phyloP scores from a whole-genome alignment of 2,329 filamentous ascomycete genomes.

The Ampelomyces quisqualis region DNA sequence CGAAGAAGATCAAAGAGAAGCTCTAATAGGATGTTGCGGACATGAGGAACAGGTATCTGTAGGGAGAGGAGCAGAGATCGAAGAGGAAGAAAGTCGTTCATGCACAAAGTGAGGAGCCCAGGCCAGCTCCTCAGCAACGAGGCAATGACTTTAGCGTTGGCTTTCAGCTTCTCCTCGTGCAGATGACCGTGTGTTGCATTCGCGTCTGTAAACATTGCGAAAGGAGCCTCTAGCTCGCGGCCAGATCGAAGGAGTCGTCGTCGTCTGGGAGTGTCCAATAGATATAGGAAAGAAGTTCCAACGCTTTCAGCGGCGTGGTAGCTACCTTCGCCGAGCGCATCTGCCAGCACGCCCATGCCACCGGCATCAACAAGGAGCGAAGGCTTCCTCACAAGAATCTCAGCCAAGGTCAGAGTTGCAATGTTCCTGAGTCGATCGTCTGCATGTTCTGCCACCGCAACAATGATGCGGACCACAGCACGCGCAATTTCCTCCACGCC shows the following conservation, averaged over 20 bases:
- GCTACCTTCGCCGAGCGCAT: conserved; percentile 83
- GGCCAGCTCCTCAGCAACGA: conserved; percentile 91
- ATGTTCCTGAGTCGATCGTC: conserved; percentile 87
- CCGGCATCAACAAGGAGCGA: conserved; percentile 77
- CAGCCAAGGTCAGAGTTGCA: conserved; percentile 87
- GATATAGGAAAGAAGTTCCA: conserved; percentile 81
- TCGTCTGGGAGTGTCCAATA: conserved; percentile 79
- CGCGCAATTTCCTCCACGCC: conserved; percentile 85
- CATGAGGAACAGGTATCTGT: conserved; percentile 57
- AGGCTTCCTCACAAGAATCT: conserved; percentile 86
- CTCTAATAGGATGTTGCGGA: conserved; percentile 79
- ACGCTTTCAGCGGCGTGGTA: conserved; percentile 93
- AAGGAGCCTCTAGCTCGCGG: conserved; percentile 80
- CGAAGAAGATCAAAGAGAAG: conserved; percentile 79
- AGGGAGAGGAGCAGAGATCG: conserved; percentile 73
- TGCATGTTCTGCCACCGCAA: conserved; percentile 82
- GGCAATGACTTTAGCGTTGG: conserved; percentile 90
- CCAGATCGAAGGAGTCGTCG: conserved; percentile 83
- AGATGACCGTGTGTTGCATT: conserved; percentile 52
- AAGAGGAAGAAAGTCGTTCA: conserved; percentile 83
- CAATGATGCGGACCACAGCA: conserved; percentile 83
- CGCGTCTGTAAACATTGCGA: conserved; percentile 91
- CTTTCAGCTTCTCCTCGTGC: conserved; percentile 69
- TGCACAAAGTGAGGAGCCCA: conserved; percentile 81
- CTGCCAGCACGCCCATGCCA: conserved; percentile 83